These are phyloP conservation scores for Lumnitzera racemosa DNA, from an alignment of 345 rosid species.

Conservation along the genomic window DNA sequence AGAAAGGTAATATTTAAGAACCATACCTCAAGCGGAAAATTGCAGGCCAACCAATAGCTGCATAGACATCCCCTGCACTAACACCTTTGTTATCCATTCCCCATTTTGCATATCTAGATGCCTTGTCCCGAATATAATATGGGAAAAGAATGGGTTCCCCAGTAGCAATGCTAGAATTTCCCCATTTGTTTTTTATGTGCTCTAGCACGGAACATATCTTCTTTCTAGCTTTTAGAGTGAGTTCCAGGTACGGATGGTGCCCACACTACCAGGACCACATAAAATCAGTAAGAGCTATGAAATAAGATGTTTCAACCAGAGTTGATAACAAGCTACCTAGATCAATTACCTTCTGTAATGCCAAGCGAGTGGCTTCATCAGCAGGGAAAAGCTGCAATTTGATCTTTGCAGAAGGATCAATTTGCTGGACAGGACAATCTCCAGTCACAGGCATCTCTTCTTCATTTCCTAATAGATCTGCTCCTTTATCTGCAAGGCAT, in stretches of 20 bases:
- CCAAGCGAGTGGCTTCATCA: constrained; percentile 53
- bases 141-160: constrained; percentile 63
- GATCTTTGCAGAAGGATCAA: too few relatives aligned
- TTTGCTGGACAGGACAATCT: too few relatives aligned
- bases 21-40: constrained; percentile 74
- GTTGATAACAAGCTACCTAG: background rate
- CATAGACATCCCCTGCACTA: constrained; percentile 50
- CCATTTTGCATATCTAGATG: constrained; percentile 34
- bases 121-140: constrained; percentile 22
- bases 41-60: constrained; percentile 57
- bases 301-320: background rate
- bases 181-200: constrained; percentile 68
- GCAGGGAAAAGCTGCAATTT: constrained; percentile 28
- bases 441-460: too few relatives aligned
- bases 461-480: too few relatives aligned
- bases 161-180: constrained; percentile 47
- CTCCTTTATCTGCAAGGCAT: too few relatives aligned
- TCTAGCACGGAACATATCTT: constrained; percentile 68
- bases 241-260: constrained; percentile 85
- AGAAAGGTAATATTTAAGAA: constrained; percentile 2
- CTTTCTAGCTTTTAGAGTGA: constrained; percentile 59
- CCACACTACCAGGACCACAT: constrained; percentile 48
- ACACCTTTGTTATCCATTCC: constrained; percentile 32
- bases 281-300: background rate
- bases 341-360: constrained; percentile 60